These are phyloP conservation scores for Nothophytophthora sp. DNA, from an alignment of 352 stramenopile species.

Conservation along the genomic window DNA sequence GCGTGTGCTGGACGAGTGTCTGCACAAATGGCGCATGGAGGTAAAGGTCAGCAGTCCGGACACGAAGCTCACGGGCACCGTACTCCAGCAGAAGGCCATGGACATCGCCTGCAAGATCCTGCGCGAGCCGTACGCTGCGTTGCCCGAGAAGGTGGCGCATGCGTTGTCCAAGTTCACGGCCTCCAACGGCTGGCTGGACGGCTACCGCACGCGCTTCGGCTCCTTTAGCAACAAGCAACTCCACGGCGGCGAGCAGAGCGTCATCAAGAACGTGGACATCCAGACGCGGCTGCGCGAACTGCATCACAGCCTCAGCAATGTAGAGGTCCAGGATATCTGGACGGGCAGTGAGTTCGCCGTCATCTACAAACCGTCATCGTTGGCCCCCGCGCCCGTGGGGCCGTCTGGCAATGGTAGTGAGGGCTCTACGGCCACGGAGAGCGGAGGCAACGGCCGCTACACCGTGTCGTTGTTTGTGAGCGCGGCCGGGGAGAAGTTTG, in stretches of 20 bases:
- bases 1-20: conserved; percentile 76
- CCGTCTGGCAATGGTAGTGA: conserved; percentile 3
- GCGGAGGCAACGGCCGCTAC: conserved; percentile 38
- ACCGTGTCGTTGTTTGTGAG: conserved; percentile 79
- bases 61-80: conserved; percentile 76
- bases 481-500: conserved; percentile 73
- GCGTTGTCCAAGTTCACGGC: conserved; percentile 75
- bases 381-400: conserved; percentile 12
- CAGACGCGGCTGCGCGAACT: conserved; percentile 83
- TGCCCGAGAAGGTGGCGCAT: conserved; percentile 77
- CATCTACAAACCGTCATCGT: conserved; percentile 43
- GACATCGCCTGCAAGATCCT: conserved; percentile 78
- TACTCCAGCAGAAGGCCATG: conserved; percentile 86
- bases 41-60: conserved; percentile 79
- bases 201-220: conserved; percentile 83
- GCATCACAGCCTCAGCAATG: conserved; percentile 60
- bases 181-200: conserved; percentile 86
- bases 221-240: conserved; percentile 82
- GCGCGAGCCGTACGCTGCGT: conserved; percentile 62
- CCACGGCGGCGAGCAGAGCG: conserved; percentile 40
- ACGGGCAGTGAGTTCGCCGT: conserved; percentile 80
- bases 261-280: conserved; percentile 86
- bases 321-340: conserved; percentile 82
- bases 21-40: conserved; percentile 90
- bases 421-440: neutral